Percentiles rank a stretch among this genome's conserved stretches.
phyloP scores from a whole-genome alignment of 2,329 filamentous ascomycete genomes.

The Lasiodiplodia sp. region DNA sequence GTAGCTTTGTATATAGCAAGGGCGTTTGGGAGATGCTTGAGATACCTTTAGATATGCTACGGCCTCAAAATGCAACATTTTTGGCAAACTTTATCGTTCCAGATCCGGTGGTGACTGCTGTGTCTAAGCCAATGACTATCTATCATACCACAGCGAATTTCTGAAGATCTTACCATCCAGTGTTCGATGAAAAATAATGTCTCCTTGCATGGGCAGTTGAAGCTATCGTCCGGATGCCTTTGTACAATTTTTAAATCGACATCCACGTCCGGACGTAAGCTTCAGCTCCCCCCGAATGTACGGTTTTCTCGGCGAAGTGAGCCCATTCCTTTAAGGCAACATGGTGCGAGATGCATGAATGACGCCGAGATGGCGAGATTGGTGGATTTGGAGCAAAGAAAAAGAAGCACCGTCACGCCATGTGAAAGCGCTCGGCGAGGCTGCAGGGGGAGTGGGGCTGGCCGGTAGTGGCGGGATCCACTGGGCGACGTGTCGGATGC shows the following conservation, averaged over 20 bases:
- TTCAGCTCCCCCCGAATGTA: neutral
- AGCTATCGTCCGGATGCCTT: neutral
- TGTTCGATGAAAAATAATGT: neutral
- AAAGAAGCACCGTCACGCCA: constrained; percentile 20
- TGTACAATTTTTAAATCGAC: neutral
- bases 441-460: constrained; percentile 17
- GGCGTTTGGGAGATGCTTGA: constrained; percentile 16
- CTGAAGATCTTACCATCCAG: neutral
- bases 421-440: constrained; percentile 6
- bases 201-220: neutral
- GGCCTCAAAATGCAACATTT: neutral
- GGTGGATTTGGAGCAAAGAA: neutral
- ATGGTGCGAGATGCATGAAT: neutral
- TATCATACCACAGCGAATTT: neutral
- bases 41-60: constrained; percentile 16
- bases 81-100: neutral
- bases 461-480: constrained; percentile 16
- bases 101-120: neutral
- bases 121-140: neutral
- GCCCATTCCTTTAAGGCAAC: neutral
- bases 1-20: constrained; percentile 5
- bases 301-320: neutral
- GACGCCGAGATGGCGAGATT: constrained; percentile 10
- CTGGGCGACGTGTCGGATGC: constrained; percentile 1
- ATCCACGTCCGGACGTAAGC: neutral